Base-by-base conservation (phyloP, 352 stramenopile genomes). In the Phytophthora europaea region DNA sequence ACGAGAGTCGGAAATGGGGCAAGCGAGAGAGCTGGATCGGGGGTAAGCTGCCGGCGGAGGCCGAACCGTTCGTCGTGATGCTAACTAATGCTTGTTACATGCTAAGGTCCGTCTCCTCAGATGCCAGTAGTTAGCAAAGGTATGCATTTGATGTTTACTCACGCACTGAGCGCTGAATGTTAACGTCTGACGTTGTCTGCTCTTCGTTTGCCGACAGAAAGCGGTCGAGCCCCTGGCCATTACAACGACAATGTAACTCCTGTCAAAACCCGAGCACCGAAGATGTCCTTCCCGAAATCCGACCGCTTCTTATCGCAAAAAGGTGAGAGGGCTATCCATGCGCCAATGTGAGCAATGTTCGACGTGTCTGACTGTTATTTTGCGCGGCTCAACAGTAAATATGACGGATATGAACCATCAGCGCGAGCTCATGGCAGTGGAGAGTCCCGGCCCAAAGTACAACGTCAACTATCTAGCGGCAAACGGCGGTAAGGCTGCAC, bases 1-100 rank as follows among this genome's bases (percentile, higher is more conserved):
- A 94, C 63, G 85, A 93, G 62, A 82, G 63, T 23, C 78, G 69
- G 12, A 88, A 88, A 53, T 93, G 87, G 82, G 87, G 86, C 28
- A 93, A 92, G 61, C 89, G 89, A 23, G 85, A 95, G 63, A 94
- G 85, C 74, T 95, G 89, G 89, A 95, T 95, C 62, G 87, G 82
- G 62, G 85, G 87, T 89, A 51, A 50, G 61, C 7, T 69, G 18
- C 16, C 18, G 16, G 43, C 4, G 28, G 4, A 31, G 28, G 6
- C 4, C 28, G 28, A 18, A 23, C n/a, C 9, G n/a, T 23, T 20
- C 9, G 6, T 51, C 45, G 45, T n/a, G 51, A 48, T 5, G 26
- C 54, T 54, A 47, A 67, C 15, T 38, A 1, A 2, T 70, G 15
- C 47, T 52, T 76, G 36, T 43, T 43, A 43, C 36, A 15, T 43